These are phyloP conservation scores for Candida xyloterini DNA, from an alignment of 805 yeast species.

Conservation along the genomic window DNA sequence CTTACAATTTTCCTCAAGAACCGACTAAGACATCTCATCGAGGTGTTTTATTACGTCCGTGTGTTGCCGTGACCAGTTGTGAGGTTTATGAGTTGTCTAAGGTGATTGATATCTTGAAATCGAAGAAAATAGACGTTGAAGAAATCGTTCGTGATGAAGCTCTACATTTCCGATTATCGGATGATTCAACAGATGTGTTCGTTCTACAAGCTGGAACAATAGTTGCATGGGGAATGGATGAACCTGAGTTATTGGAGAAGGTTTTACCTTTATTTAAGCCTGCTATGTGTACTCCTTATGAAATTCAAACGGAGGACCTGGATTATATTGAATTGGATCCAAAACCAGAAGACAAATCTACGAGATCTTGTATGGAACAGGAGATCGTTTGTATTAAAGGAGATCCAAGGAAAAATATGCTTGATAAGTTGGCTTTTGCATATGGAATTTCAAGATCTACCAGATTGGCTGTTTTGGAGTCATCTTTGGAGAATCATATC, in stretches of 20 bases:
- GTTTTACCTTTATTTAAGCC: constrained; percentile 51
- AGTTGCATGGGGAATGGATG: constrained; percentile 80
- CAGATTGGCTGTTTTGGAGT: constrained; percentile 75
- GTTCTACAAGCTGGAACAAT: constrained; percentile 74
- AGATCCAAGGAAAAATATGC: constrained; percentile 43
- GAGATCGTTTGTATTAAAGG: constrained; percentile 72
- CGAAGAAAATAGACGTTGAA: constrained; percentile 34
- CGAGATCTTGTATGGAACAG: constrained; percentile 42
- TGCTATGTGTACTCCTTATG: constrained; percentile 48
- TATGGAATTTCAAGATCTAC: constrained; percentile 87
- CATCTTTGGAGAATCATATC: constrained; percentile 67
- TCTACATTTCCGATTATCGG: constrained; percentile 45
- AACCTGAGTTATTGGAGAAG: constrained; percentile 43
- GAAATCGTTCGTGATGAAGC: constrained; percentile 53
- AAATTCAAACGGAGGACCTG: constrained; percentile 79
- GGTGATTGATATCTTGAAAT: constrained; percentile 39
- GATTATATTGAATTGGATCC: constrained; percentile 50
- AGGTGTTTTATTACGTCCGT: constrained; percentile 34
- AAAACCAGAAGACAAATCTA: constrained; percentile 34
- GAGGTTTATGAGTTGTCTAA: constrained; percentile 62
- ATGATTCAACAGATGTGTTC: constrained; percentile 48
- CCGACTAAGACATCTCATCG: constrained; percentile 7
- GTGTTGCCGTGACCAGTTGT: constrained; percentile 69
- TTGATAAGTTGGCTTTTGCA: constrained; percentile 86
- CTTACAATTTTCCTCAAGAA: constrained; percentile 10